phyloP scores from a whole-genome alignment of 1,284 basidiomycete genomes.

The Leucoagaricus sp. region DNA sequence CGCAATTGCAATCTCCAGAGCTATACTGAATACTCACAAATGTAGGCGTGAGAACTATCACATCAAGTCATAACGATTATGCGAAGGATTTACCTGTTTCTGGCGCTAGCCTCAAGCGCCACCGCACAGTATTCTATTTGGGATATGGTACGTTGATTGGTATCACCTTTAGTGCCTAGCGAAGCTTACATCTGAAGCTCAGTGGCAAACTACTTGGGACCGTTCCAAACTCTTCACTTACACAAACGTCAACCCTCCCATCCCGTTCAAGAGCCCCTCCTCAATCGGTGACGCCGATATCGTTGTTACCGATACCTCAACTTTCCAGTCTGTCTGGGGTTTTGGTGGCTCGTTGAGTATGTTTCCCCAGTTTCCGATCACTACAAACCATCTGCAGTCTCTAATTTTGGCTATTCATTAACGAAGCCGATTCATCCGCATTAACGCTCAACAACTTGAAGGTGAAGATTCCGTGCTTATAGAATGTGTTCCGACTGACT shows the following conservation, averaged over 20 bases:
- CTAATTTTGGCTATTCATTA: not conserved
- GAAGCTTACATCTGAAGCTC: not conserved
- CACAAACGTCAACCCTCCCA: slow-evolving; percentile 42
- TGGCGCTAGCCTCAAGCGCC: slow-evolving; percentile 20
- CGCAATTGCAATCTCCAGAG: too few relatives aligned
- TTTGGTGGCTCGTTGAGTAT: slow-evolving; percentile 51
- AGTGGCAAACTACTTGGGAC: slow-evolving; percentile 68
- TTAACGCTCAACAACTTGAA: slow-evolving; percentile 48
- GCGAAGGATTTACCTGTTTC: slow-evolving; percentile 10
- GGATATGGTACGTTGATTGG: slow-evolving; percentile 39
- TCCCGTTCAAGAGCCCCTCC: slow-evolving; percentile 47
- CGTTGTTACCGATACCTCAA: slow-evolving; percentile 38
- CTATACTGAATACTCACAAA: too few relatives aligned
- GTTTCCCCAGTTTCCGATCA: slow-evolving; percentile 17
- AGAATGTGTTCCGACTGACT: not conserved
- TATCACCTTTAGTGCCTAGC: too few relatives aligned
- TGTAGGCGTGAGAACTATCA: too few relatives aligned
- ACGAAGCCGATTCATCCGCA: slow-evolving; percentile 53
- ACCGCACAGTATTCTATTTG: slow-evolving; percentile 40
- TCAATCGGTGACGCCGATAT: slow-evolving; percentile 44
- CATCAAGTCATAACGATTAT: too few relatives aligned
- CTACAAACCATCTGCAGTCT: not conserved
- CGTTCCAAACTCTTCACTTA: slow-evolving; percentile 46
- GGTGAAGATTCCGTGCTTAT: slow-evolving; percentile 25
- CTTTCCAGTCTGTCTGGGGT: slow-evolving; percentile 46